Conservation (phyloP, 176 grass and related monocot genomes). For the Carex pumila region DNA sequence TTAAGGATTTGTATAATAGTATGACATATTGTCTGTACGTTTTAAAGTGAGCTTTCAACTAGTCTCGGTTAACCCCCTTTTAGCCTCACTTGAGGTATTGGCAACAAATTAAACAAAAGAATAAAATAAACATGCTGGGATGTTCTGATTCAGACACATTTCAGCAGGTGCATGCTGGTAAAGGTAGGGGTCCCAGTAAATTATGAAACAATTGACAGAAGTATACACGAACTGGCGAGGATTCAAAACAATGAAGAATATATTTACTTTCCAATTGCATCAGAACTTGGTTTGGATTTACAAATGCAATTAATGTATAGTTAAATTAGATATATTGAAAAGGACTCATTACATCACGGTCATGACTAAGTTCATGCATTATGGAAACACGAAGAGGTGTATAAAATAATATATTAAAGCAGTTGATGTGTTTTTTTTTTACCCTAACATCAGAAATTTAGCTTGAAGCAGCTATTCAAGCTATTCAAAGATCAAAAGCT, state of each 20-base stretch:
- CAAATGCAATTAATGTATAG: neutral
- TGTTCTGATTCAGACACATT: neutral
- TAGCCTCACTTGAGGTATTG: neutral
- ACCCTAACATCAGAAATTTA: neutral
- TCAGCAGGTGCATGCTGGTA: neutral
- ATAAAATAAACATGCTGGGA: neutral
- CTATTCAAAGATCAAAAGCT: neutral
- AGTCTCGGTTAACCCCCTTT: neutral
- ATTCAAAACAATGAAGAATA: neutral
- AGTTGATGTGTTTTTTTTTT: neutral
- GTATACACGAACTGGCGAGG: neutral
- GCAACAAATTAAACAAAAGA: neutral
- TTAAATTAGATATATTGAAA: neutral
- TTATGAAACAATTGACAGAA: neutral
- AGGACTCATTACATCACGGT: neutral
- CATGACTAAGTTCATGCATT: neutral
- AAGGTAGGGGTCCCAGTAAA: neutral
- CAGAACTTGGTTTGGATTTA: neutral
- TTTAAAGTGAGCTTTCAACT: neutral
- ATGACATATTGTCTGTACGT: neutral
- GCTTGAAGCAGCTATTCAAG: neutral
- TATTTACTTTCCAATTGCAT: neutral
- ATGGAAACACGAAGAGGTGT: neutral
- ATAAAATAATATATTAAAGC: neutral
- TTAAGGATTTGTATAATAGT: neutral